These are phyloP conservation scores for Fusarium tjaetaba DNA, from an alignment of 2,329 filamentous ascomycete species.

Conservation along the genomic window DNA sequence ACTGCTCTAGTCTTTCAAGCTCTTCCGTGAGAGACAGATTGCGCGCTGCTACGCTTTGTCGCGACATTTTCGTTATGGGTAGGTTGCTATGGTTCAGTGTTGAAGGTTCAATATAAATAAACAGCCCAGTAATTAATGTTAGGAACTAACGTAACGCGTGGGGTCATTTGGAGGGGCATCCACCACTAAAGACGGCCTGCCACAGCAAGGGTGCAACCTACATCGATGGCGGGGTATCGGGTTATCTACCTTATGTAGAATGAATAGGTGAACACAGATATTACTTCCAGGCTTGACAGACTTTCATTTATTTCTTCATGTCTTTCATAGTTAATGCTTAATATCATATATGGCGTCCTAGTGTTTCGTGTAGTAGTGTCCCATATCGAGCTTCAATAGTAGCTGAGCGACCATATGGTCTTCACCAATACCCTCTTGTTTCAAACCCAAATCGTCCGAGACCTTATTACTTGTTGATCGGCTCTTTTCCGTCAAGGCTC, in stretches of 20 bases:
- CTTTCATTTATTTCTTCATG: not conserved
- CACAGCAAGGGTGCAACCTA: not conserved
- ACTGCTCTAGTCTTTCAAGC: slow-evolving; percentile 94
- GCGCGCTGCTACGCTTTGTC: slow-evolving; percentile 58
- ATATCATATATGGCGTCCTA: slow-evolving; percentile 5
- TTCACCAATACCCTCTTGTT: slow-evolving; percentile 50
- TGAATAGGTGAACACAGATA: not conserved
- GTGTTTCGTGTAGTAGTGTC: slow-evolving; percentile 66
- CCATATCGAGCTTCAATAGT: slow-evolving; percentile 76
- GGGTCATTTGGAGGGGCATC: slow-evolving; percentile 17
- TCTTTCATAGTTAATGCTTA: not conserved
- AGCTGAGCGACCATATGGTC: slow-evolving; percentile 75
- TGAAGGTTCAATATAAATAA: slow-evolving; percentile 15
- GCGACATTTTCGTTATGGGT: slow-evolving; percentile 55
- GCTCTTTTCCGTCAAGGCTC: slow-evolving; percentile 72
- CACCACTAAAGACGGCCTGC: not conserved
- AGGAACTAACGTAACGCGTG: slow-evolving; percentile 13
- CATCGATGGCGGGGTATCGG: slow-evolving; percentile 25
- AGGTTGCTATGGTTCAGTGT: slow-evolving; percentile 1
- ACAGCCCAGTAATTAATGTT: not conserved
- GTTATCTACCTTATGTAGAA: not conserved
- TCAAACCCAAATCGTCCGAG: slow-evolving; percentile 47
- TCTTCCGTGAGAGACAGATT: slow-evolving; percentile 89
- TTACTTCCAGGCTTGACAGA: not conserved
- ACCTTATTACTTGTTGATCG: slow-evolving; percentile 47